Conservation (phyloP, 2,329 filamentous ascomycete species). For the Pyrenophora graminea region DNA sequence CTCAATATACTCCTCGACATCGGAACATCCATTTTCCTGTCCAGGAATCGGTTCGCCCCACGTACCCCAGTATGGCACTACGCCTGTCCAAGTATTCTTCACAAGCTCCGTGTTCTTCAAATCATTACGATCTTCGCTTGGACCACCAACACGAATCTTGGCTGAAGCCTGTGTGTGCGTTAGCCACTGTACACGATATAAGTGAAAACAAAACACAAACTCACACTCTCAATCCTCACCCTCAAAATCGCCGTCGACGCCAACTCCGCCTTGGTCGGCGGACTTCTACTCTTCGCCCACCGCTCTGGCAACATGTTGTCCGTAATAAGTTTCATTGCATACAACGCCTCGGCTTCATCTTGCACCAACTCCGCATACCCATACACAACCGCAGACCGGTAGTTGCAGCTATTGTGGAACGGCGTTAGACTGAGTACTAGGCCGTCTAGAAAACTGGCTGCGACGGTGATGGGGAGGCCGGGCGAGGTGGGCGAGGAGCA, state of each 20-base stretch:
- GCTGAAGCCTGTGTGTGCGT: conserved; percentile 14
- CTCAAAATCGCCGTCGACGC: conserved; percentile 34
- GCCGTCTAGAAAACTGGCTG: conserved; percentile 36
- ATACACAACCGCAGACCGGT: conserved; percentile 37
- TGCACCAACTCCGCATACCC: conserved; percentile 36
- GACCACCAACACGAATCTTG: conserved; percentile 41
- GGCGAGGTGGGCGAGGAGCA: neutral
- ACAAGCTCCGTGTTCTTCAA: conserved; percentile 31
- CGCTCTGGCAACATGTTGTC: conserved; percentile 39
- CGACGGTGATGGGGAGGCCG: conserved; percentile 2
- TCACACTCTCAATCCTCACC: conserved; percentile 34
- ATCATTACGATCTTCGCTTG: conserved; percentile 42
- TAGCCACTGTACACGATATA: neutral
- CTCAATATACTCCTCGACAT: conserved; percentile 66
- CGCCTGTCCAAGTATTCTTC: conserved; percentile 40
- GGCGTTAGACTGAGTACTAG: conserved; percentile 42
- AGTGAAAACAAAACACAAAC: neutral
- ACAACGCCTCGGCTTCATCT: conserved; percentile 28
- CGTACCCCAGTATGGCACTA: conserved; percentile 40
- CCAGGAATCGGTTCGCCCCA: conserved; percentile 40
- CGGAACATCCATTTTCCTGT: conserved; percentile 50
- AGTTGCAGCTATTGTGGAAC: conserved; percentile 46
- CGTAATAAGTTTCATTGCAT: conserved; percentile 40
- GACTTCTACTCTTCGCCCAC: conserved; percentile 38
- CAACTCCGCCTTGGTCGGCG: conserved; percentile 38